phyloP scores from a whole-genome alignment of 2,329 filamentous ascomycete species.

The Didymella pinodella region DNA sequence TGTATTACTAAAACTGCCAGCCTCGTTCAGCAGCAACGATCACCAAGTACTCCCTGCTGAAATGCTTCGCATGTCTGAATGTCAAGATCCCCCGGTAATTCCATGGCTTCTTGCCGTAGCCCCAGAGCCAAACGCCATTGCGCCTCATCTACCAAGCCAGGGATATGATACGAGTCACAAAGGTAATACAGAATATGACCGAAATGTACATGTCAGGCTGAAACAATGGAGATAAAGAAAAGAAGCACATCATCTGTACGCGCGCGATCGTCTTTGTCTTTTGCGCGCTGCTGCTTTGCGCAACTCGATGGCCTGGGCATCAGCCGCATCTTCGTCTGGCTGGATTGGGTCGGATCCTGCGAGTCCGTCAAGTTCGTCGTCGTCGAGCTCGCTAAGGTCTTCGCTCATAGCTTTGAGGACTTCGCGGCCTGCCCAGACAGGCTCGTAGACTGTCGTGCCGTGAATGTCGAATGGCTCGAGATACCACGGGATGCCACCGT shows the following conservation, averaged over 20 bases:
- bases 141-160: slow-evolving; percentile 18
- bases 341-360: slow-evolving; percentile 45
- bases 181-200: slow-evolving; percentile 30
- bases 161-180: slow-evolving; percentile 33
- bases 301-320: slow-evolving; percentile 34
- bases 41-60: slow-evolving; percentile 31
- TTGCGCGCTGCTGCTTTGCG: slow-evolving; percentile 42
- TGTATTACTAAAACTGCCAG: slow-evolving; percentile 20
- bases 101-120: slow-evolving; percentile 12
- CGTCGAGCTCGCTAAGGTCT: slow-evolving; percentile 89
- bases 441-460: slow-evolving; percentile 79
- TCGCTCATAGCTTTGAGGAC: slow-evolving; percentile 79
- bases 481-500: slow-evolving; percentile 88
- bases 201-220: slow-evolving; percentile 16
- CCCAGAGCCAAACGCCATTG: slow-evolving; percentile 27
- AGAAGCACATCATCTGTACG: slow-evolving; percentile 28
- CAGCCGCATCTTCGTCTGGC: slow-evolving; percentile 36
- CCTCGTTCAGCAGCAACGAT: slow-evolving; percentile 2
- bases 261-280: slow-evolving; percentile 42
- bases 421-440: slow-evolving; percentile 76
- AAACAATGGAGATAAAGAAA: slow-evolving; percentile 19
- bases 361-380: slow-evolving; percentile 80
- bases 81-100: slow-evolving; percentile 15
- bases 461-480: slow-evolving; percentile 79
- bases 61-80: slow-evolving; percentile 26